Conservation (phyloP, 2,329 filamentous ascomycete genomes). For the Aspergillus latus region DNA sequence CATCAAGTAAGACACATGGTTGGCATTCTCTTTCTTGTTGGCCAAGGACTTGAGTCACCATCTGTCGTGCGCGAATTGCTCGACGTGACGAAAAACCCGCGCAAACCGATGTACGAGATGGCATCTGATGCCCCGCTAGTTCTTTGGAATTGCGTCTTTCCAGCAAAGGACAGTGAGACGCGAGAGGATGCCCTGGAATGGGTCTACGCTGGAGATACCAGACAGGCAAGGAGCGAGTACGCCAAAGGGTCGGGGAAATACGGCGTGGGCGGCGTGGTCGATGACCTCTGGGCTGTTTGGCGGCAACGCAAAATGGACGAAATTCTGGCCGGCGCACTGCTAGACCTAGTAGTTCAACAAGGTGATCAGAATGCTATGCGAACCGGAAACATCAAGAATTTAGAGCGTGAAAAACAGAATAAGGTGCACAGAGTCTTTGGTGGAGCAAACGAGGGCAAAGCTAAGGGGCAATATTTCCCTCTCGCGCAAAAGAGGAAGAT, state of each 20-base stretch:
- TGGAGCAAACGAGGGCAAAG: constrained; percentile 55
- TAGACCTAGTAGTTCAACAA: constrained; percentile 60
- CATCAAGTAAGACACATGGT: constrained; percentile 97
- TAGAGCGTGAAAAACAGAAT: constrained; percentile 27
- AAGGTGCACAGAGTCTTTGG: constrained; percentile 57
- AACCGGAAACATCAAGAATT: constrained; percentile 25
- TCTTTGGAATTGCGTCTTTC: constrained; percentile 94
- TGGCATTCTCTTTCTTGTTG: constrained; percentile 86
- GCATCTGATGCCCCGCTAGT: constrained; percentile 87
- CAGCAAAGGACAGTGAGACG: constrained; percentile 49
- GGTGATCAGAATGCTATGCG: constrained; percentile 35
- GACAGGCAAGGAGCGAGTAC: constrained; percentile 37
- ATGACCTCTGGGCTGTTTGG: constrained; percentile 81
- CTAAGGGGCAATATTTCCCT: constrained; percentile 59
- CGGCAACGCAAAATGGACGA: constrained; percentile 85
- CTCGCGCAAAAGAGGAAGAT: constrained; percentile 57
- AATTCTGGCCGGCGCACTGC: constrained; percentile 70
- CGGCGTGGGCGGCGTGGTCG: constrained; percentile 65
- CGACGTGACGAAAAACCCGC: constrained; percentile 67
- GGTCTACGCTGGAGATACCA: constrained; percentile 73
- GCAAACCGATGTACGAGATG: constrained; percentile 85
- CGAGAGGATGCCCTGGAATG: constrained; percentile 68
- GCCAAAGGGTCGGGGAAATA: constrained; percentile 59
- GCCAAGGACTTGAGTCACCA: constrained; percentile 79
- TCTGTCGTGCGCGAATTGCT: constrained; percentile 72